phyloP scores from a whole-genome alignment of 768 basidiomycete species.

The Mycena metata region DNA sequence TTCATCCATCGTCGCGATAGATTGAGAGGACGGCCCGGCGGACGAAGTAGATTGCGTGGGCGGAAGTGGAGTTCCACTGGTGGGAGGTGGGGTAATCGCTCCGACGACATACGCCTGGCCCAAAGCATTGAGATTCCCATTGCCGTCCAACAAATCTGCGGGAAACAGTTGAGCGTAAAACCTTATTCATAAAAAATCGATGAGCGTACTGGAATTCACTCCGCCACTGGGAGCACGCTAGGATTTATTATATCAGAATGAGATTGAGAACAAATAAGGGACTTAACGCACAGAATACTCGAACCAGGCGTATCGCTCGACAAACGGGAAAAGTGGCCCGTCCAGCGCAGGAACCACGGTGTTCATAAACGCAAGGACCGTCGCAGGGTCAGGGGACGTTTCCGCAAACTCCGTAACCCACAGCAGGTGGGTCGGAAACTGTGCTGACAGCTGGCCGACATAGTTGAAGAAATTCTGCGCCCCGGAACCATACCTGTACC shows the following conservation, averaged over 20 bases:
- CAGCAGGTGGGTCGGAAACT: neutral
- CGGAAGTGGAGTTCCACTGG: neutral
- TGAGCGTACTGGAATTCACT: neutral
- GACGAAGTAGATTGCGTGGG: neutral
- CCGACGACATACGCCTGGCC: neutral
- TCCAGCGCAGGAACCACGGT: neutral
- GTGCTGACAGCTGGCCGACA: neutral
- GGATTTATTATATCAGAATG: too few species aligned
- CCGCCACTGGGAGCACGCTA: neutral
- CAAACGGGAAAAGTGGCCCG: neutral
- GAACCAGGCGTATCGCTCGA: conserved; percentile 6
- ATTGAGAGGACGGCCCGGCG: too few species aligned
- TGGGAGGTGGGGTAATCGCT: too few species aligned
- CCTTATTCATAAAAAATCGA: too few species aligned
- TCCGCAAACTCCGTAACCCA: conserved; percentile 8
- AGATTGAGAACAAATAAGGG: too few species aligned
- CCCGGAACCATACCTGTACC: neutral
- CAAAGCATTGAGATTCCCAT: neutral
- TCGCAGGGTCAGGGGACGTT: neutral
- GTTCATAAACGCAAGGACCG: neutral
- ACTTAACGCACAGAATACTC: too few species aligned
- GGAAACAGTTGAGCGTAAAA: too few species aligned
- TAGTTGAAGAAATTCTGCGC: neutral
- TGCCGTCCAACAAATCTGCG: neutral
- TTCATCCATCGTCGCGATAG: too few species aligned